Conservation (phyloP, 257 asterid species). For the Orobanche coerulescens region DNA sequence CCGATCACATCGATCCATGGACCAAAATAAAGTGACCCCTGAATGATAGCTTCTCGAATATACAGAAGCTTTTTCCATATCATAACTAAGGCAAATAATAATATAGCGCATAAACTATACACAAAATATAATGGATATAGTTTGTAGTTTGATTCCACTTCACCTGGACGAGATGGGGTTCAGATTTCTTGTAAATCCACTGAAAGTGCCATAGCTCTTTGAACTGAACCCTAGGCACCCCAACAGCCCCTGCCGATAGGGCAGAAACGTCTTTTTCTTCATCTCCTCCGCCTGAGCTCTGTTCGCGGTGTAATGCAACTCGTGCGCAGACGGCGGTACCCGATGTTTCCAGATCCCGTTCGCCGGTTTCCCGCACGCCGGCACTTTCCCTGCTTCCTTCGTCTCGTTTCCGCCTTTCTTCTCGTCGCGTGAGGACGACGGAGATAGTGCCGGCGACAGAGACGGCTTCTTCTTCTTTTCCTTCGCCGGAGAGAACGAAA, state of each 20-base stretch:
- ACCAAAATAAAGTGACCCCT: constrained; percentile 13
- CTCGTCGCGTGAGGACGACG: constrained; percentile 43
- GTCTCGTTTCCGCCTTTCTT: constrained; percentile 23
- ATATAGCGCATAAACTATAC: constrained; percentile 17
- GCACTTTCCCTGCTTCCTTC: constrained; percentile 21
- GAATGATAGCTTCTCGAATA: constrained; percentile 10
- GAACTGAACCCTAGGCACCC: constrained; percentile 95
- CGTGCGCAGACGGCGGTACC: constrained; percentile 71
- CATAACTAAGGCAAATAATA: neutral
- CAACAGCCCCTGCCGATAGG: constrained; percentile 76
- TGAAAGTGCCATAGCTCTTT: constrained; percentile 83
- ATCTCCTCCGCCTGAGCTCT: constrained; percentile 96
- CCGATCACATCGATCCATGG: constrained; percentile 7
- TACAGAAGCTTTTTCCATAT: constrained; percentile 8
- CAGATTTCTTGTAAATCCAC: constrained; percentile 68
- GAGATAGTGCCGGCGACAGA: constrained; percentile 29
- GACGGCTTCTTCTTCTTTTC: constrained; percentile 31
- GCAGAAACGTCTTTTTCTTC: constrained; percentile 93
- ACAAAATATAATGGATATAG: neutral
- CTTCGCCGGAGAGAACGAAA: constrained; percentile 39
- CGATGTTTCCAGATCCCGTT: constrained; percentile 45
- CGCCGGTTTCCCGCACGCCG: constrained; percentile 33
- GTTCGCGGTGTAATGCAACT: constrained; percentile 71
- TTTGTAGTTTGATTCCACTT: constrained; percentile 5
- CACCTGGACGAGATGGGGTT: constrained; percentile 86